These are phyloP conservation scores for Ophiostoma pallidulum DNA, from an alignment of 2,329 filamentous ascomycete genomes.

Conservation along the genomic window DNA sequence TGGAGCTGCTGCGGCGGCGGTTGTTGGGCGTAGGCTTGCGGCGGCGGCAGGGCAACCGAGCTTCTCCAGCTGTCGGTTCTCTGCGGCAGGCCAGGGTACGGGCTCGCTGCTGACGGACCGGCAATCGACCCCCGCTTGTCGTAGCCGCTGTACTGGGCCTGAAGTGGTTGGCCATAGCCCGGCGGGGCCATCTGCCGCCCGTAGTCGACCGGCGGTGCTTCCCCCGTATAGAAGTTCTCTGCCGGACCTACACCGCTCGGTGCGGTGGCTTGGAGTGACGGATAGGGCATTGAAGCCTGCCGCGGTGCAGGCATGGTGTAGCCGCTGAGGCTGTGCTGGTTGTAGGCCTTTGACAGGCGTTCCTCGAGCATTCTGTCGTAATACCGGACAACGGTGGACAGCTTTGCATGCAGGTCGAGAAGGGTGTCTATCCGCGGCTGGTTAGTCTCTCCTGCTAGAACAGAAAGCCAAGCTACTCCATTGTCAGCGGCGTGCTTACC, in stretches of 20 bases:
- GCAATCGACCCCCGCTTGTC: slow-evolving; percentile 32
- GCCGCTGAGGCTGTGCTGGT: slow-evolving; percentile 61
- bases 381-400: slow-evolving; percentile 92
- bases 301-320: slow-evolving; percentile 49
- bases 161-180: slow-evolving; percentile 40
- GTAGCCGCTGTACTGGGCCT: slow-evolving; percentile 34
- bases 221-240: slow-evolving; percentile 76
- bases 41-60: slow-evolving; percentile 28
- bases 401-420: slow-evolving; percentile 85
- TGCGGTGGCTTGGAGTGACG: slow-evolving; percentile 48
- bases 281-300: slow-evolving; percentile 56
- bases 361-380: slow-evolving; percentile 98
- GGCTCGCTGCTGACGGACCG: slow-evolving; percentile 28
- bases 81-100: slow-evolving; percentile 40
- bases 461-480: too few species aligned
- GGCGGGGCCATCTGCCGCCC: slow-evolving; percentile 40
- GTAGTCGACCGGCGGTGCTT: slow-evolving; percentile 38
- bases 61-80: slow-evolving; percentile 43
- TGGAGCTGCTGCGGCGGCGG: background rate
- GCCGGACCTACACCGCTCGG: slow-evolving; percentile 42
- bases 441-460: too few species aligned
- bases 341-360: slow-evolving; percentile 83
- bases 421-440: slow-evolving; percentile 59
- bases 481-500: slow-evolving; percentile 44
- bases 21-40: slow-evolving; percentile 25